Evolutionary conservation across 2,329 filamentous ascomycete species (phyloP), one percentile per base, ranked within the genome.

Genomic region (Fusarium gaditjirri): DNA sequence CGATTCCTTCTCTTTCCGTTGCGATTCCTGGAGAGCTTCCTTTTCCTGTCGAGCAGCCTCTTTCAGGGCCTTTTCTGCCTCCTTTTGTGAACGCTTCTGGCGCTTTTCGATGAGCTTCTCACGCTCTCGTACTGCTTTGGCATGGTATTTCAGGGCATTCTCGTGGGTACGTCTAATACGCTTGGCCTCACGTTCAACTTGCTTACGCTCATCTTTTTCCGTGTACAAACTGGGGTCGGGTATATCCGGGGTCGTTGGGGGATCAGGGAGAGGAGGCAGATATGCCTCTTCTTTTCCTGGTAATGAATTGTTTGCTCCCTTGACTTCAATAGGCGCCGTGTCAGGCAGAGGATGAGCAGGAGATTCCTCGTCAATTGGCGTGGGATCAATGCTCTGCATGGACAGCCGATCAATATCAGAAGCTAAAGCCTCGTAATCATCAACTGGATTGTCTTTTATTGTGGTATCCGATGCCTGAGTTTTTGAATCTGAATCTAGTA

Each of bases 181-280:
- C 56, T 89, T 88, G 61, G 90, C 86, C 75, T 94, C 91, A 63
- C 91, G 92, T 75, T 93, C 90, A 3, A 90, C 91, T 43, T 90
- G 85, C 75, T 92, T 93, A 13, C 89, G 88, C 33, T 88, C 84
- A 11, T 89, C 87, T 75, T 91, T 91, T 80, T 93, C 90, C 4
- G 86, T 82, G 77, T 89, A 91, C 50, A 85, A 81, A 47, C 84
- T 83, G 3, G 91, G 79, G 72, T 94, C 86, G 4, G 91, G 87
- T 12, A 77, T 65, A 3, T 71, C 66, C 6, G 80, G 81, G 5
- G 84, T 81, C 9, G 82, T 70, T 2, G 92, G 92, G 7, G 86
- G 75, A 13, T 85, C 80, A 5, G 86, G 85, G 38, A 88, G 82
- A 0, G 82, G 75, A 21, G 72, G 61, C 13, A 75, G 54, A 35